These are phyloP conservation scores for Primulina huaijiensis DNA, from an alignment of 257 asterid species.

Conservation along the genomic window DNA sequence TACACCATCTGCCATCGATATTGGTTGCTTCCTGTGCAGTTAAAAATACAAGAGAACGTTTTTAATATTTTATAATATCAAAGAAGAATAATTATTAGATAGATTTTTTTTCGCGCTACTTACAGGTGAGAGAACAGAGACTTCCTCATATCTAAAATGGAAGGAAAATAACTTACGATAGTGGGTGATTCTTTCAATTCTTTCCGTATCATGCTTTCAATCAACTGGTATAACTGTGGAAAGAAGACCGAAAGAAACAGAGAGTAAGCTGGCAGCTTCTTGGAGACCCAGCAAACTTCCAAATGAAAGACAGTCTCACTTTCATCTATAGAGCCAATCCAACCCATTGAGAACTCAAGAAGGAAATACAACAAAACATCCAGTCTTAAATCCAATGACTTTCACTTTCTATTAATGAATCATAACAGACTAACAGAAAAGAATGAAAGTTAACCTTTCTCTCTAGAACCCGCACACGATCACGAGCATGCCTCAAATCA, in stretches of 20 bases:
- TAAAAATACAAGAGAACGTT: slow-evolving; percentile 11
- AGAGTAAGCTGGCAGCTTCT: slow-evolving; percentile 20
- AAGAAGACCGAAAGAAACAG: slow-evolving; percentile 23
- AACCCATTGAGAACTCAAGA: neutral
- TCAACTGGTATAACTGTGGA: slow-evolving; percentile 65
- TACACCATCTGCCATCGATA: slow-evolving; percentile 92
- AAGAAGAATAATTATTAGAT: neutral
- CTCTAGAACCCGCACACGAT: slow-evolving; percentile 68
- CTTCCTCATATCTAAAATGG: neutral
- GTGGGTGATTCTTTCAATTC: slow-evolving; percentile 53
- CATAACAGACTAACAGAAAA: neutral
- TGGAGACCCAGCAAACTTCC: slow-evolving; percentile 20
- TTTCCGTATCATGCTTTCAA: slow-evolving; percentile 76
- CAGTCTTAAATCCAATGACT: neutral
- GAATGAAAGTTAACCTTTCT: slow-evolving; percentile 56
- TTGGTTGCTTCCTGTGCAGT: slow-evolving; percentile 62
- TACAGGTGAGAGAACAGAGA: neutral
- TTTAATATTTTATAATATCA: slow-evolving; percentile 13
- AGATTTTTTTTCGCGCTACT: slow-evolving; percentile 4
- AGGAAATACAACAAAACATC: neutral
- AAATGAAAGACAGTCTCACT: slow-evolving; percentile 10
- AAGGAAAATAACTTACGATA: slow-evolving; percentile 44
- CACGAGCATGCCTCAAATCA: slow-evolving; percentile 71
- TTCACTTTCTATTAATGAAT: neutral
- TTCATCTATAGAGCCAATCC: slow-evolving; percentile 17